Percentiles rank a stretch among this genome's conserved stretches.
Conservation (phyloP, 2,329 filamentous ascomycete genomes). For the Diaporthe sp. region DNA sequence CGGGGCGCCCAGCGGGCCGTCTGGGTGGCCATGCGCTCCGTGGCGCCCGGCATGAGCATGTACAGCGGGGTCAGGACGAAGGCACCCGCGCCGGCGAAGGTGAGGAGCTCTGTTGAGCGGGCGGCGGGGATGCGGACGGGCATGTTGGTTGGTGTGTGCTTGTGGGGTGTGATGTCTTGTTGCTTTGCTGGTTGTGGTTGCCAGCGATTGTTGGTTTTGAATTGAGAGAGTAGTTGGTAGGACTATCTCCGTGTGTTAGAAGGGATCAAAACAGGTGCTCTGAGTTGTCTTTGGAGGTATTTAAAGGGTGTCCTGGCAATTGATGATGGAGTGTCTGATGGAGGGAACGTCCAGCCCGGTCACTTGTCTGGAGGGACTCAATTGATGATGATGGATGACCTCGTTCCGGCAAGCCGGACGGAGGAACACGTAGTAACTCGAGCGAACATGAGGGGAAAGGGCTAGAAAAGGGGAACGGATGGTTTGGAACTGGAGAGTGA, state of each 20-base stretch:
- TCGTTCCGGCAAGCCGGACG: neutral
- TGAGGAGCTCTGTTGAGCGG: constrained; percentile 63
- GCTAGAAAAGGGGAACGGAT: neutral
- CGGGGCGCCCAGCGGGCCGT: constrained; percentile 71
- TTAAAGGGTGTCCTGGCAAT: neutral
- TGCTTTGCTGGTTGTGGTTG: constrained; percentile 5
- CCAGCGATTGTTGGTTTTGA: neutral
- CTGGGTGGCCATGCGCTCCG: constrained; percentile 67
- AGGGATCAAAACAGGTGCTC: too few relatives aligned
- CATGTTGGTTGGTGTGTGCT: constrained; percentile 54
- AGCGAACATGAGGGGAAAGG: constrained; percentile 9
- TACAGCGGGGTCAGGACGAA: constrained; percentile 69
- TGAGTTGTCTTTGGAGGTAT: neutral
- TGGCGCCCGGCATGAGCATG: constrained; percentile 69
- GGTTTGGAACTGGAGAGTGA: neutral
- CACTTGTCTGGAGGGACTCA: neutral
- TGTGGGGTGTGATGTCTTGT: neutral
- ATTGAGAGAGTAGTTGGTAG: neutral
- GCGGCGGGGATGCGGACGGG: constrained; percentile 65
- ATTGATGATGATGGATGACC: neutral
- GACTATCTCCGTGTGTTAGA: neutral
- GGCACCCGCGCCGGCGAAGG: constrained; percentile 68
- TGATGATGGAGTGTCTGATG: neutral
- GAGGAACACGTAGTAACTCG: neutral
- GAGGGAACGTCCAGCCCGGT: too few relatives aligned